Evolutionary conservation across 495 filamentous ascomycete species (phyloP).

Genomic region (Penicillium lividum): DNA sequence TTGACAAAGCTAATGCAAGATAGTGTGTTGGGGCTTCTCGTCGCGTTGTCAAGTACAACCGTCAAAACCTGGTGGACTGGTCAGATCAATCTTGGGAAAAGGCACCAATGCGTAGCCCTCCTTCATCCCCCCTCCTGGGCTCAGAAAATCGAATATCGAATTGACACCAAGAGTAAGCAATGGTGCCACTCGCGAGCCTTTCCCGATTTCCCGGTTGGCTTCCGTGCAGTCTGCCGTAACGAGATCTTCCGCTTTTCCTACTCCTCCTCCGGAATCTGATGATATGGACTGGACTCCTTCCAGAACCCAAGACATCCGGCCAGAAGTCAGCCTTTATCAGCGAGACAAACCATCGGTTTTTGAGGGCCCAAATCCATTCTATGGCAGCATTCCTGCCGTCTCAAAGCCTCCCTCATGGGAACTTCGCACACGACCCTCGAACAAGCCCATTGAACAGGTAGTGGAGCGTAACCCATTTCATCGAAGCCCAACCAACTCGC

Average conservation of each 20-base stretch:
- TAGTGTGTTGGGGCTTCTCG: slow-evolving; percentile 45
- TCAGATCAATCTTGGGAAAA: slow-evolving; percentile 42
- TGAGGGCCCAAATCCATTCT: slow-evolving; percentile 57
- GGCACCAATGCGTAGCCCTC: slow-evolving; percentile 30
- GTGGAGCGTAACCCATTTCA: slow-evolving; percentile 44
- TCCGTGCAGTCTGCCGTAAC: slow-evolving; percentile 27
- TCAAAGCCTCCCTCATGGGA: slow-evolving; percentile 64
- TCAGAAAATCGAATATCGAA: slow-evolving; percentile 16
- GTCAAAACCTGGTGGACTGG: slow-evolving; percentile 58
- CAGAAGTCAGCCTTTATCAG: slow-evolving; percentile 36
- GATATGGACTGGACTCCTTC: slow-evolving; percentile 88
- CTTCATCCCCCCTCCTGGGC: slow-evolving; percentile 22
- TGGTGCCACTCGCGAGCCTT: slow-evolving; percentile 29
- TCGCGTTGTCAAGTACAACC: slow-evolving; percentile 51
- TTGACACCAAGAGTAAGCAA: slow-evolving; percentile 24
- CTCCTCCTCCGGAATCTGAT: slow-evolving; percentile 41
- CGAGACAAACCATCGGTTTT: slow-evolving; percentile 34
- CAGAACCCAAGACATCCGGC: slow-evolving; percentile 44
- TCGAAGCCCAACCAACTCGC: slow-evolving; percentile 24
- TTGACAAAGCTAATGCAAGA: slow-evolving; percentile 20
- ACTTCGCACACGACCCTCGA: slow-evolving; percentile 57
- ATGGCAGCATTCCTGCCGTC: slow-evolving; percentile 63
- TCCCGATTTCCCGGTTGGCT: slow-evolving; percentile 45
- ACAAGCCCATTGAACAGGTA: slow-evolving; percentile 36
- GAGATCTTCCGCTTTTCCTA: slow-evolving; percentile 32